These are phyloP conservation scores for Cardiospermum halicacabum DNA, from an alignment of 345 rosid species.

Conservation along the genomic window DNA sequence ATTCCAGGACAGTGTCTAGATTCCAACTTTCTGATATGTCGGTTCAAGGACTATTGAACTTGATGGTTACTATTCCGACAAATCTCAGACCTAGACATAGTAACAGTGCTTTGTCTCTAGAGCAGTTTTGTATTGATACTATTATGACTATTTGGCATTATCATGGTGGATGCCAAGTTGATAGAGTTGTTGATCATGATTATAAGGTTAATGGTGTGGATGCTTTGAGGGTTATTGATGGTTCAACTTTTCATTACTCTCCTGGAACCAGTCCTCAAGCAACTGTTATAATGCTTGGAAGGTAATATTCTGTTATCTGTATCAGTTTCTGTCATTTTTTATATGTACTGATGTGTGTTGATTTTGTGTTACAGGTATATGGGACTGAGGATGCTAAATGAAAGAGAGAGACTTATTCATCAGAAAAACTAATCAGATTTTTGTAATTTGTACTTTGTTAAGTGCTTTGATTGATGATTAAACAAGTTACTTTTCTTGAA, in stretches of 20 bases:
- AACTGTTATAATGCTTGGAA: conserved; percentile 79
- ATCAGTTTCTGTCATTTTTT: too few species aligned
- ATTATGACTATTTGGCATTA: conserved; percentile 73
- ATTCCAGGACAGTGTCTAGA: conserved; percentile 42
- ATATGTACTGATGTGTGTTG: neutral
- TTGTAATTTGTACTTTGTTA: too few species aligned
- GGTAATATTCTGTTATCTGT: too few species aligned
- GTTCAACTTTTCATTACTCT: conserved; percentile 47
- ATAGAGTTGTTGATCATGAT: conserved; percentile 50
- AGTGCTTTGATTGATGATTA: too few species aligned
- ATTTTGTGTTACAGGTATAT: conserved; percentile 32
- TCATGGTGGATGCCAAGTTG: conserved; percentile 71
- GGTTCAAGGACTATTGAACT: conserved; percentile 27
- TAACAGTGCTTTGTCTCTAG: conserved; percentile 30
- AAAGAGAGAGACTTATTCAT: neutral
- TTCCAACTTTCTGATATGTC: conserved; percentile 40
- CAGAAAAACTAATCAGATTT: neutral
- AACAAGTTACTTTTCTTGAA: too few species aligned
- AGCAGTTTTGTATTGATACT: conserved; percentile 59
- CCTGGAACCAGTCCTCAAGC: conserved; percentile 81
- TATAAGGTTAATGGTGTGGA: conserved; percentile 54
- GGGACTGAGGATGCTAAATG: conserved; percentile 36
- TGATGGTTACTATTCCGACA: conserved; percentile 40
- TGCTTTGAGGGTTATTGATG: conserved; percentile 52
- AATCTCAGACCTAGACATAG: conserved; percentile 55